Conservation (phyloP, 73 alveolate genomes). For the Paramecium pentaurelia region DNA sequence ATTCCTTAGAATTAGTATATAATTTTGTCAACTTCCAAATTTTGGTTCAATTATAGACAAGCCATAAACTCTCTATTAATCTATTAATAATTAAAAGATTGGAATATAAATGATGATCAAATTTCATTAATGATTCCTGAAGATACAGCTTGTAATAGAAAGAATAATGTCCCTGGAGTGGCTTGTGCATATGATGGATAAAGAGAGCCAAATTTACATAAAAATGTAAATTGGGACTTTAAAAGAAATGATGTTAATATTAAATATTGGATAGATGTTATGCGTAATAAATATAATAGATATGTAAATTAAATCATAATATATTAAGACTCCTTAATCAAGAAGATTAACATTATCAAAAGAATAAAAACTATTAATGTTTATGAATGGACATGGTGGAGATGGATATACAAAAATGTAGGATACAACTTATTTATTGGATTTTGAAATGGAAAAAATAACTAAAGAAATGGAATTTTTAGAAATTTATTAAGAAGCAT, state of each 20-base stretch:
- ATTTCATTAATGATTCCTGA: slow-evolving; percentile 57
- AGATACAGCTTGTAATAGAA: slow-evolving; percentile 57
- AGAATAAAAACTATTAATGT: background rate
- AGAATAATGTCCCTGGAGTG: slow-evolving; percentile 53
- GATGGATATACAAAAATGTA: slow-evolving; percentile 58
- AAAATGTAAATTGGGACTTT: slow-evolving; percentile 28
- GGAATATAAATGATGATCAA: slow-evolving; percentile 50
- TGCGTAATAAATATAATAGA: slow-evolving; percentile 42
- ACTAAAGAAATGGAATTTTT: slow-evolving; percentile 26
- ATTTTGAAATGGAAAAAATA: slow-evolving; percentile 43
- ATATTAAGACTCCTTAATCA: slow-evolving; percentile 52
- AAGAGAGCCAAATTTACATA: slow-evolving; percentile 46
- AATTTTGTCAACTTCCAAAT: slow-evolving; percentile 44
- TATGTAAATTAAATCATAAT: background rate
- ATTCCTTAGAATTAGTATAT: background rate
- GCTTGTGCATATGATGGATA: slow-evolving; percentile 45
- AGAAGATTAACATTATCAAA: slow-evolving; percentile 30
- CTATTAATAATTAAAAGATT: slow-evolving; percentile 23
- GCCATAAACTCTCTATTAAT: slow-evolving; percentile 38
- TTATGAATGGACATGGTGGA: slow-evolving; percentile 59
- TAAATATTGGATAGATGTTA: slow-evolving; percentile 25
- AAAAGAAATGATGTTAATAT: slow-evolving; percentile 54
- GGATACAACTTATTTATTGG: slow-evolving; percentile 45
- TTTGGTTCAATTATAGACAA: slow-evolving; percentile 56
- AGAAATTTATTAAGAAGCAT: slow-evolving; percentile 34